Conservation (phyloP, 768 basidiomycete species). For the Boletus rufocinnamomeus region DNA sequence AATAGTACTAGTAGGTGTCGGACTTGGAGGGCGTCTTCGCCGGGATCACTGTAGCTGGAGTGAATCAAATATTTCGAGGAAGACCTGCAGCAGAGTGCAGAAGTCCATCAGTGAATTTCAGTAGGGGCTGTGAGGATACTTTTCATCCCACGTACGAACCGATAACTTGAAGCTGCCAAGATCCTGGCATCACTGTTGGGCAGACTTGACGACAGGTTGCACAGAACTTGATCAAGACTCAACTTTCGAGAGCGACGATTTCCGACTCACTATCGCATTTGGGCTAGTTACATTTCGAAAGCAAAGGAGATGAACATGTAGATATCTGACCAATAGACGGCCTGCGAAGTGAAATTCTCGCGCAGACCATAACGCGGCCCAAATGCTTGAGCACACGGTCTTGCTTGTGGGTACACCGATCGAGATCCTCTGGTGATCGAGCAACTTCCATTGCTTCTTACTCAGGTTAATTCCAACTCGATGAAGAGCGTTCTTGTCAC, state of each 20-base stretch:
- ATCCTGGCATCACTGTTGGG: background rate
- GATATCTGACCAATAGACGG: background rate
- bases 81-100: background rate
- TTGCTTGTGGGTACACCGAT: background rate
- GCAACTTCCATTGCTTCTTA: no score
- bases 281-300: background rate
- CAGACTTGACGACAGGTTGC: background rate
- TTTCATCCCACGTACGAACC: background rate
- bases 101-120: background rate
- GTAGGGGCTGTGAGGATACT: no score
- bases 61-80: background rate
- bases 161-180: background rate
- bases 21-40: no score
- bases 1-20: background rate
- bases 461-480: conserved; percentile 7
- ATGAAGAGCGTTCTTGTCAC: conserved; percentile 58
- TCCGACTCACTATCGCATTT: background rate
- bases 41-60: background rate
- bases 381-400: background rate
- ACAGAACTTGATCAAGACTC: no score
- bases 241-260: background rate
- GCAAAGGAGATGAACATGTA: background rate
- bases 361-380: background rate
- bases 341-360: background rate
- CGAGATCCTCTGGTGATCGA: background rate